Conservation (phyloP, 2,329 filamentous ascomycete species). For the Fusarium keratoplasticum region DNA sequence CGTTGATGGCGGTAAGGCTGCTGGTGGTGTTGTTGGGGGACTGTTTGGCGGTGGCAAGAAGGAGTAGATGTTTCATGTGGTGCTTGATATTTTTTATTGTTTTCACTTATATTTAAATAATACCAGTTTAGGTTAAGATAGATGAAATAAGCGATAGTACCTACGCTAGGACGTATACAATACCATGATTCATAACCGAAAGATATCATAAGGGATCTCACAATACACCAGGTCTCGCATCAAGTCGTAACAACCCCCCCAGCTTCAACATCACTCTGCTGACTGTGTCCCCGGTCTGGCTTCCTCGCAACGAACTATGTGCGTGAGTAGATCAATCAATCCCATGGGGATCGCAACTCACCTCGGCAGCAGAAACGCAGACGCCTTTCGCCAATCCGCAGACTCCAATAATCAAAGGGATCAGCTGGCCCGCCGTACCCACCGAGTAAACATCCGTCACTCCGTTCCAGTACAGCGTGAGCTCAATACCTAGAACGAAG, state of each 20-base stretch:
- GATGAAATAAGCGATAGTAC: neutral
- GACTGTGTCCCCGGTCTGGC: neutral
- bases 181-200: neutral
- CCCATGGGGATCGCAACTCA: neutral
- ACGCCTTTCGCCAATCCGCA: neutral
- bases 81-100: neutral
- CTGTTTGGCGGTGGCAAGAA: slow-evolving; percentile 49
- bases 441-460: neutral
- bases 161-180: neutral
- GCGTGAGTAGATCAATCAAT: neutral
- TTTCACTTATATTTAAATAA: slow-evolving; percentile 7
- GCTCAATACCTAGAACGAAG: neutral
- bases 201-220: neutral
- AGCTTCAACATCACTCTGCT: neutral
- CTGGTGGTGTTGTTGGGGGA: slow-evolving; percentile 48
- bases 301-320: no score
- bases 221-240: neutral
- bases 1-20: slow-evolving; percentile 48
- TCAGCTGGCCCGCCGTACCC: neutral
- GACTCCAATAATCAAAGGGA: neutral
- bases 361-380: neutral
- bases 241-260: neutral
- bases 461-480: neutral
- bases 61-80: neutral
- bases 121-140: slow-evolving; percentile 1